Evolutionary conservation across 2,329 filamentous ascomycete species (phyloP).

Genomic region (Trichoderma sp.): DNA sequence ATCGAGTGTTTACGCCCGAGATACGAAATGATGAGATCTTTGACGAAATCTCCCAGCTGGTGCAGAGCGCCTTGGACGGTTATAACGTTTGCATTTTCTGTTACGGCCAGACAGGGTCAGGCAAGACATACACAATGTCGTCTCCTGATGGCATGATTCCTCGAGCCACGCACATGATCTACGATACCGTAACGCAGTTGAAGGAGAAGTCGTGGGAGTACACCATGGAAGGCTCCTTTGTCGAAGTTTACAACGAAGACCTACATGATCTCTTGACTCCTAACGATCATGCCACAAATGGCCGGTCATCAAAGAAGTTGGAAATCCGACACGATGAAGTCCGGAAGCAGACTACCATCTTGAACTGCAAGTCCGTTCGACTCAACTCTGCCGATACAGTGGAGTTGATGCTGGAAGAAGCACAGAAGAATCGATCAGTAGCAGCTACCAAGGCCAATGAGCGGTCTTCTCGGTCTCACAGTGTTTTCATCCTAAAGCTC

Average conservation of each 20-base stretch:
- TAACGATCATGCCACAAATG: conserved; percentile 62
- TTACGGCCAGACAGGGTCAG: conserved; percentile 95
- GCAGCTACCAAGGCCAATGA: conserved; percentile 98
- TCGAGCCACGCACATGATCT: conserved; percentile 88
- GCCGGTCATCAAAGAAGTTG: conserved; percentile 71
- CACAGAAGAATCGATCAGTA: conserved; percentile 84
- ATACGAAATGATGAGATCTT: conserved; percentile 86
- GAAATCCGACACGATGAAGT: conserved; percentile 85
- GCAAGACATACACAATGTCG: conserved; percentile 97
- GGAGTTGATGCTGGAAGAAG: conserved; percentile 75
- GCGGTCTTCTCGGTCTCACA: conserved; percentile 90
- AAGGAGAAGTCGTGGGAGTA: conserved; percentile 94
- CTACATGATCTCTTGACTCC: conserved; percentile 79
- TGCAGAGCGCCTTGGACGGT: conserved; percentile 93
- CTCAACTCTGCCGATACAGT: conserved; percentile 81
- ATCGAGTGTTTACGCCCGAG: conserved; percentile 81
- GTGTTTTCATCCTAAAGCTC: conserved; percentile 89
- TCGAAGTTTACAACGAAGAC: conserved; percentile 98
- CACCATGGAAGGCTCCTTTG: conserved; percentile 89
- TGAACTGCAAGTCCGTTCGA: conserved; percentile 74
- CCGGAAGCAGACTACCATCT: conserved; percentile 78
- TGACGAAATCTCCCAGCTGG: conserved; percentile 92
- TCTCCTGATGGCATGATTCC: conserved; percentile 92
- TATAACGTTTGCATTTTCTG: conserved; percentile 99
- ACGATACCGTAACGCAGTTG: conserved; percentile 78